Base-by-base conservation (phyloP, 2,329 filamentous ascomycete genomes). In the Penicillium paneum region DNA sequence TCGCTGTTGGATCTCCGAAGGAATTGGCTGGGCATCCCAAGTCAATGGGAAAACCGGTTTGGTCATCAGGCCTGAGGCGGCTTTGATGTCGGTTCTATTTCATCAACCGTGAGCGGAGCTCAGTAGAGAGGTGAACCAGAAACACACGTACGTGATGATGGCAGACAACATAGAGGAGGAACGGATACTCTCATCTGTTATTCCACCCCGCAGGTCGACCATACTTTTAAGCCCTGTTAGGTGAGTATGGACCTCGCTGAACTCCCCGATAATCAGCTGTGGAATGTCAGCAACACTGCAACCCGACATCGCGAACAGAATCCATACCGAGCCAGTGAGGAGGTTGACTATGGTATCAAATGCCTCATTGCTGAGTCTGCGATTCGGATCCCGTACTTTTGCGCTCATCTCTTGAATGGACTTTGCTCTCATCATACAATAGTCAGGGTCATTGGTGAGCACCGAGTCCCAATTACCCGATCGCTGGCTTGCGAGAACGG, bases 261-360 rank as follows among this genome's bases (percentile, higher is more conserved):
- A 74, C 34, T 71, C 60, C 10, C 71, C 73, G 43, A 72, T 63
- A 19, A 74, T 71, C 46, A 73, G 56, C 71, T 73, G 32, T 17
- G 10, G 10, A 31, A n/a, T 15, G 38, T 65, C 44, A 65, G 60
- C 28, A 34, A 34, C 31, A 13, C 40, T 13, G 12, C 3, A 29
- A 17, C 17, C 13, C 15, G 28, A 15, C 7, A 15, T 34, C n/a
- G 31, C 19, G 39, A 38, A n/a, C 28, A 17, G 17, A 26, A n/a
- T 40, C 12, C 67, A 57, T 64, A 74, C 71, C 38, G 71, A 64
- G 46, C 71, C 64, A n/a, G 68, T 67, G 19, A 74, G 64, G 13
- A 76, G 65, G 26, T 69, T 71, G 43, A 74, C 63, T 48, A 74
- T 71, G 8, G 70, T 73, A 49, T 72, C 69, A 54, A 76, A 66